Conservation (phyloP, 257 asterid genomes). For the Osmanthus fragrans region DNA sequence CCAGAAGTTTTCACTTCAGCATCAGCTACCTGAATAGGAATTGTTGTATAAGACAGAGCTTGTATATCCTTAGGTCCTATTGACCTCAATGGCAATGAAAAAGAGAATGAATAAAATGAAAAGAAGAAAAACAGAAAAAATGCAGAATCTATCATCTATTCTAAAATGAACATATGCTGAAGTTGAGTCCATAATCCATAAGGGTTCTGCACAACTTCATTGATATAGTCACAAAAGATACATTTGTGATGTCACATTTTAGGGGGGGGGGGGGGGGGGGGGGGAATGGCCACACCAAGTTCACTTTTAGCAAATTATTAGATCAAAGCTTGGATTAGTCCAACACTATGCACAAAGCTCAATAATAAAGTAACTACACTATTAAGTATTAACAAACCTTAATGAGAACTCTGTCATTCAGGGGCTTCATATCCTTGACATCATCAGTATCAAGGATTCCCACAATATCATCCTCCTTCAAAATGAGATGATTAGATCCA, state of each 20-base stretch:
- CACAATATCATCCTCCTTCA: constrained; percentile 94
- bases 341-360: not conserved
- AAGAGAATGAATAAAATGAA: not conserved
- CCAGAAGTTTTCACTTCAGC: constrained; percentile 90
- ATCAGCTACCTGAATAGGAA: constrained; percentile 63
- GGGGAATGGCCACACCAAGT: not conserved
- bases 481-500: constrained; percentile 72
- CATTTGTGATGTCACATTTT: not conserved
- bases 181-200: not conserved
- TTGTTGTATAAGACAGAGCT: not conserved
- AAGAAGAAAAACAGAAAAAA: too few species aligned
- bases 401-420: constrained; percentile 86
- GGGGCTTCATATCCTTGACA: constrained; percentile 80
- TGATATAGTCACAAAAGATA: not conserved
- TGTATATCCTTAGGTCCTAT: not conserved
- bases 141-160: not conserved
- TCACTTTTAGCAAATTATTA: not conserved
- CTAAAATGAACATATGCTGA: not conserved
- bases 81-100: not conserved
- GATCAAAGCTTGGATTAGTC: not conserved
- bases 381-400: constrained; percentile 44
- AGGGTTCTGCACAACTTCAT: not conserved
- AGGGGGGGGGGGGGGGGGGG: too few species aligned
- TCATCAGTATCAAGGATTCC: constrained; percentile 89
- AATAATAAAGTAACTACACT: not conserved